Base-by-base conservation (phyloP, 2,329 filamentous ascomycete species). In the Gnomoniopsis sp. region DNA sequence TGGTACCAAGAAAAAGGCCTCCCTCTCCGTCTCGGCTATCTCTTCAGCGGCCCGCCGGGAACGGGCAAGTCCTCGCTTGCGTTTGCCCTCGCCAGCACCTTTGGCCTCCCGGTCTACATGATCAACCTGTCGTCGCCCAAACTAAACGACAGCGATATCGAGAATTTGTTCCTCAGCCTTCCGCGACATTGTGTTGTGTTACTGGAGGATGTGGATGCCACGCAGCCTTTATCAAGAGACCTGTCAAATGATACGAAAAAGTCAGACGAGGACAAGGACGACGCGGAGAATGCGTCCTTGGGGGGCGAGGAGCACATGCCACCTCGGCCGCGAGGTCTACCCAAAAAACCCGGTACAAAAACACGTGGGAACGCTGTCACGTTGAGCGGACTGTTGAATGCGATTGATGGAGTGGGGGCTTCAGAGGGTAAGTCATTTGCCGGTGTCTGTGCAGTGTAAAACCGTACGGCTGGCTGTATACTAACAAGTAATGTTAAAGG, bases 1-100 rank as follows among this genome's bases (percentile, higher is more conserved):
- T 61, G 59, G 59, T 57, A 61, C 23, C 48, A 52, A 22, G 59
- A 61, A 19, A 61, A 58, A 36, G 59, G 59, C 6, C 36, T 61
- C 12, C 59, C 59, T 23, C 59, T 58, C 46, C 59, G 59, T 3
- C 30, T 61, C 6, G 59, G 59, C 4, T 61, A 61, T 44, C 48
- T 61, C 17, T 61, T 61, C 51, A 58, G 47, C 23, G 59, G 59
- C 23, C 59, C 59, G 15, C 59, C 59, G 14, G 59, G 59, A 2
- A 61, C 59, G 19, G 59, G 59, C 6, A 61, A 61, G 49, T 58
- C 55, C 10, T 58, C 55, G 3, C 30, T 61, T 6, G 59, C 59
- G 4, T 61, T 61, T 26, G 59, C 59, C 6, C 41, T 61, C 19
- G 59, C 59, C 2, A 48, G 59, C 33, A 49, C 50, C 11, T 61